Evolutionary conservation across 352 stramenopile species (phyloP), one percentile per base, ranked within the genome.

Genomic region (Pythium sukuiense): DNA sequence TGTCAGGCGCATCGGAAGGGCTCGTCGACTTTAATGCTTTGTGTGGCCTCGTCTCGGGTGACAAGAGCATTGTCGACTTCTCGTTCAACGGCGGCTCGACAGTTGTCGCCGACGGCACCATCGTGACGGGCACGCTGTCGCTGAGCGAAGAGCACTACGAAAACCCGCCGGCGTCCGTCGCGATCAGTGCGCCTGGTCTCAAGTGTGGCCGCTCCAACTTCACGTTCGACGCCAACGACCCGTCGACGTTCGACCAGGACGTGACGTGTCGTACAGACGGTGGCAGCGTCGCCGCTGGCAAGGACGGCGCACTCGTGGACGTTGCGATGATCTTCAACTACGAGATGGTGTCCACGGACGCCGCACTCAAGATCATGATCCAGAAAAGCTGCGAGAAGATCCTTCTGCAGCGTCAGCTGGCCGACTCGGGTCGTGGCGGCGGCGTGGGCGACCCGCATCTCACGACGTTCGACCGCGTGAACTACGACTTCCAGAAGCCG

Each of bases 391-490:
- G 63, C 39, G 46, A 53, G 27, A 70, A 64, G 63, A 20, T 70
- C 35, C 20, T 64, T 24, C 45, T 70, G 0, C 55, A 65, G 29
- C 64, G 64, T 1, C 26, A 62, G 43, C 54, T 71, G 26, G 45
- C 39, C 20, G 53, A 50, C 41, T 66, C 41, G 29, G 64, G 64
- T 45, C 39, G 35, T 27, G 57, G 64, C 49, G 57, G 53, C 26
- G 64, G 64, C 41, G 41, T 62, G 30, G 73, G 73, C 26, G 73
- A 76, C 35, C 73, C 73, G 57, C 73, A 79, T 59, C 45, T 79
- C 27, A 70, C 55, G n/a, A 76, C 73, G n/a, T 59, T 79, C 6
- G 73, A 79, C 35, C 30, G 57, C 20, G 66, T 75, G 13, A 59
- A 43, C 26, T 79, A 75, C 59, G 70, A 76, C 37, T 76, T 76